Percentiles rank a stretch among this genome's conserved stretches.
phyloP scores from a whole-genome alignment of 148 eudicot species.

The Amaranthus cruentus region DNA sequence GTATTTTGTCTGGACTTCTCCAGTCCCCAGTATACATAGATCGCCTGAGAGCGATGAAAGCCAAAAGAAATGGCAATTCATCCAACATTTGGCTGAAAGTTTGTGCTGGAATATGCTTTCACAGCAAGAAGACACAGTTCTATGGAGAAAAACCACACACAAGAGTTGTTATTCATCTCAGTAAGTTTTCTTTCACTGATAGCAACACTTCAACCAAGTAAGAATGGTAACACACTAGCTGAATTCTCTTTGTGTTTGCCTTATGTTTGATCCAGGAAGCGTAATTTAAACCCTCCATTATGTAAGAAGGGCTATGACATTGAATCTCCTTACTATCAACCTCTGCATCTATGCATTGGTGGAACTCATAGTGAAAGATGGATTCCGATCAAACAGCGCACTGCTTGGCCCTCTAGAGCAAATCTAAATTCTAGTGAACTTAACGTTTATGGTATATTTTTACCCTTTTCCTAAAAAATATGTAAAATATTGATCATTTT shows the following conservation, averaged over 20 bases:
- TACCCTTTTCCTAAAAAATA: background rate
- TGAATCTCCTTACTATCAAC: constrained; percentile 76
- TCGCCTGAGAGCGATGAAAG: constrained; percentile 34
- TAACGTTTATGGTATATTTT: constrained; percentile 48
- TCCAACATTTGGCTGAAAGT: constrained; percentile 49
- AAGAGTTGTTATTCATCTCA: constrained; percentile 51
- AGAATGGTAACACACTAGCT: background rate
- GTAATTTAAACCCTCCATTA: constrained; percentile 43
- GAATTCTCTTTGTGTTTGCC: constrained; percentile 2
- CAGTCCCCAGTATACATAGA: constrained; percentile 53
- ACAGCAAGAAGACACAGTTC: constrained; percentile 88
- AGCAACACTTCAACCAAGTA: background rate
- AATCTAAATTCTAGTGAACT: constrained; percentile 55
- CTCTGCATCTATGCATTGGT: constrained; percentile 64
- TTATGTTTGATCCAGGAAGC: constrained; percentile 39
- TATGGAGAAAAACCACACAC: constrained; percentile 78
- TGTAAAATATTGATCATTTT: background rate
- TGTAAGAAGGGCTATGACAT: constrained; percentile 64
- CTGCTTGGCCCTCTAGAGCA: constrained; percentile 63
- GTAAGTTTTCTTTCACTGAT: constrained; percentile 30
- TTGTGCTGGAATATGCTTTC: constrained; percentile 79
- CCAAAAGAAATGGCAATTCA: constrained; percentile 63
- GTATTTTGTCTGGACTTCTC: constrained; percentile 92
- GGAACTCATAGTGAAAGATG: constrained; percentile 80
- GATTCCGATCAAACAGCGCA: constrained; percentile 63